Evolutionary conservation across 345 rosid genomes (phyloP).

Genomic region (Euphorbia pulcherrima): DNA sequence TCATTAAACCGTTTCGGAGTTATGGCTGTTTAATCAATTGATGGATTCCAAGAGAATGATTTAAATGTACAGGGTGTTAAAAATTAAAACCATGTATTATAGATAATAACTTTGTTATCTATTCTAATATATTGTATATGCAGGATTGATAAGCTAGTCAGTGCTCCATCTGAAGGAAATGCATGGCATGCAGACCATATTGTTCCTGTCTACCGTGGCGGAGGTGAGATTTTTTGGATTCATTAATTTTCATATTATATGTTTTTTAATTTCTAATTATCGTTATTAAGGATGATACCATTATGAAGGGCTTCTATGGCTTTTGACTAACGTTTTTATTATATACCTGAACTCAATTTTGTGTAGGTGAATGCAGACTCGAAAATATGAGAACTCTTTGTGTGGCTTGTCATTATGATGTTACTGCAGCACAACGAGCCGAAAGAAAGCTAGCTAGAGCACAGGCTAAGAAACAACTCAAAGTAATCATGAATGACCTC

Average conservation of each 20-base stretch:
- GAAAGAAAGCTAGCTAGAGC: slow-evolving; percentile 52
- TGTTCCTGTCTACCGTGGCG: slow-evolving; percentile 82
- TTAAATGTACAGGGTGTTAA: neutral
- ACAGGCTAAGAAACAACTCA: slow-evolving; percentile 62
- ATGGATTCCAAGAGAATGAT: neutral
- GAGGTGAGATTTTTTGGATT: slow-evolving; percentile 48
- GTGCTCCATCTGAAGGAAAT: slow-evolving; percentile 74
- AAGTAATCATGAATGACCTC: slow-evolving; percentile 40
- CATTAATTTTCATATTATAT: neutral
- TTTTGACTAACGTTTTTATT: neutral
- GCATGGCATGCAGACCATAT: slow-evolving; percentile 98
- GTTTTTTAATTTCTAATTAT: neutral
- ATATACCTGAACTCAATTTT: slow-evolving; percentile 10
- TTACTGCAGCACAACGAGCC: slow-evolving; percentile 62
- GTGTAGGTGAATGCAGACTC: slow-evolving; percentile 75
- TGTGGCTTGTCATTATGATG: slow-evolving; percentile 80
- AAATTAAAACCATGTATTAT: neutral
- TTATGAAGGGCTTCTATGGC: neutral
- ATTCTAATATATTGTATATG: slow-evolving; percentile 17
- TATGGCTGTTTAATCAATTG: neutral
- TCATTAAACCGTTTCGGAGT: neutral
- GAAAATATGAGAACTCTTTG: slow-evolving; percentile 95
- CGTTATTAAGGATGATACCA: neutral
- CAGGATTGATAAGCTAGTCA: slow-evolving; percentile 75
- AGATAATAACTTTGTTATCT: neutral